A percentile compares a stretch with the other conserved stretches of the same genome.
These are phyloP conservation scores for Ganoderma meredithae DNA, from an alignment of 1,284 basidiomycete genomes.

Conservation along the genomic window DNA sequence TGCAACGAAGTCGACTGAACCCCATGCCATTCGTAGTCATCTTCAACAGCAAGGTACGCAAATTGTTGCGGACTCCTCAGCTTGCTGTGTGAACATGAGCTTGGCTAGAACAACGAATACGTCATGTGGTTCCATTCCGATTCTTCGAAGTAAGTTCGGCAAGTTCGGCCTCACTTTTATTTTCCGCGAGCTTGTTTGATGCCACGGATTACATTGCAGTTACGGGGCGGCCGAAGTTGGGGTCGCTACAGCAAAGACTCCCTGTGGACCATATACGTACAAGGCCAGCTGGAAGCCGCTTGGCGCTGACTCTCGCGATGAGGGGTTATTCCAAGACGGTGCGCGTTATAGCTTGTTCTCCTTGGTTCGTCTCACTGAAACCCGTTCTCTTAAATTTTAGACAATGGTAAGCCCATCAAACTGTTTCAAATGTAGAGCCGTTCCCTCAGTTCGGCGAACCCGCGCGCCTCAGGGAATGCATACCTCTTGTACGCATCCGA, in stretches of 20 bases:
- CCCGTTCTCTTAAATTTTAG: conserved; percentile 12
- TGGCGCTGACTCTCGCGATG: conserved; percentile 66
- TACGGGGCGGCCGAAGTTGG: conserved; percentile 71
- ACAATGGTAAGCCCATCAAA: conserved; percentile 26
- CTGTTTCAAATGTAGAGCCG: background rate
- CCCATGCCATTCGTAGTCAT: conserved; percentile 48
- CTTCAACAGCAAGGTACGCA: conserved; percentile 56
- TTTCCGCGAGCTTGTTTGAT: conserved; percentile 7
- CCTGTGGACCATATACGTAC: conserved; percentile 68
- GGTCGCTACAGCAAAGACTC: conserved; percentile 63
- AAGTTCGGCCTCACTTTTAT: background rate
- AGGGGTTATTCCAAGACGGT: conserved; percentile 68
- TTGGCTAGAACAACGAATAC: conserved; percentile 61
- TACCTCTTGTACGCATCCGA: conserved; percentile 72
- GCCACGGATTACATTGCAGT: conserved; percentile 41
- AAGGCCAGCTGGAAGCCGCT: conserved; percentile 63
- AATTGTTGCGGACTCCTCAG: background rate
- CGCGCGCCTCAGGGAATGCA: conserved; percentile 39
- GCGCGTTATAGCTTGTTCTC: conserved; percentile 11
- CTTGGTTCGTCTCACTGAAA: background rate
- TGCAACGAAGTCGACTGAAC: background rate
- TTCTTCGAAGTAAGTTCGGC: conserved; percentile 56
- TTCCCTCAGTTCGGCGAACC: conserved; percentile 35
- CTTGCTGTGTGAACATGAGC: background rate
- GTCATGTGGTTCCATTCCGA: conserved; percentile 81